phyloP scores from a whole-genome alignment of 2,329 filamentous ascomycete species.

The Botrytis fragariae region DNA sequence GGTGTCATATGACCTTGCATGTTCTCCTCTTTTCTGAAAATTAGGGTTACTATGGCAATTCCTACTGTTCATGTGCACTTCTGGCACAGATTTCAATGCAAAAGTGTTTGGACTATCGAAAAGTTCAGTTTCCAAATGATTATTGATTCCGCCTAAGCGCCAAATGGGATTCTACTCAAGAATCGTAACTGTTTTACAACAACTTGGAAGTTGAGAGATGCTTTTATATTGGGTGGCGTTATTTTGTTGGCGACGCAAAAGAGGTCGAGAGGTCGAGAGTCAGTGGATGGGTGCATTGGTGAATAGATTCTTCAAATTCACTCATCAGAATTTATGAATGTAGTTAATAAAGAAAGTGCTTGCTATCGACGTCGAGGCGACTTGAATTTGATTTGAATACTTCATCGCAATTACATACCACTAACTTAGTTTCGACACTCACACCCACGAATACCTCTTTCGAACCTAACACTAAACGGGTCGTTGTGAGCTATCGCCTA shows the following conservation, averaged over 20 bases:
- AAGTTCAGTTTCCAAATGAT: rapidly evolving
- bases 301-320: rapidly evolving
- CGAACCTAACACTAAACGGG: too few relatives aligned
- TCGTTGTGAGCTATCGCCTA: too few relatives aligned
- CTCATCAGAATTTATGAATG: rapidly evolving
- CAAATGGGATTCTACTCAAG: neutral
- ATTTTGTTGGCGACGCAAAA: neutral
- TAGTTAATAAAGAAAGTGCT: neutral
- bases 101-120: neutral
- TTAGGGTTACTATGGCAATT: neutral
- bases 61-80: rapidly evolving
- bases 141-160: neutral
- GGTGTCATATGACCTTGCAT: neutral
- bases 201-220: neutral
- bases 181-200: neutral
- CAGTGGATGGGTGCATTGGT: neutral
- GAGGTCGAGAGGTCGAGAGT: rapidly evolving
- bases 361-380: neutral
- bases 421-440: too few relatives aligned
- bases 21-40: neutral
- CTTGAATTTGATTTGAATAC: too few relatives aligned
- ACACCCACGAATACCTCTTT: too few relatives aligned
- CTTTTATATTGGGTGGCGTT: neutral
- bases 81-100: neutral
- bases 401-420: too few relatives aligned